Evolutionary conservation across 805 yeast species (phyloP).

Genomic region (Middelhovenomyces tepae): DNA sequence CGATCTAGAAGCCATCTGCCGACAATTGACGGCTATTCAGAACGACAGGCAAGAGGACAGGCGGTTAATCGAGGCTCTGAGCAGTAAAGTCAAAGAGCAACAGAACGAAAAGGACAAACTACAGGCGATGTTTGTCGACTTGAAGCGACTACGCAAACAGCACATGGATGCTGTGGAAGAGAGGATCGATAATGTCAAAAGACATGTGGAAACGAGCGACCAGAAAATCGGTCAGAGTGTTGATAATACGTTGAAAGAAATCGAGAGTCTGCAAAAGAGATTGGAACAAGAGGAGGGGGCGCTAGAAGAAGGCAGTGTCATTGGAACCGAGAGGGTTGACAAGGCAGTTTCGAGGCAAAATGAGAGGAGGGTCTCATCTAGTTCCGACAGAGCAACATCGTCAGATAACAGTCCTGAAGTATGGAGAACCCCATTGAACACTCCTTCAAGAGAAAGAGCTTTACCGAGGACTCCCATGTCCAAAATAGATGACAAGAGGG

Average conservation of each 20-base stretch:
- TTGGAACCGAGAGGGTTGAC: too few species aligned
- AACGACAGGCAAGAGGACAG: slow-evolving; percentile 10
- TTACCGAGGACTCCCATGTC: too few species aligned
- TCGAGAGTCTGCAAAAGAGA: slow-evolving; percentile 14
- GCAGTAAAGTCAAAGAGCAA: slow-evolving; percentile 14
- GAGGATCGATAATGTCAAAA: slow-evolving; percentile 13
- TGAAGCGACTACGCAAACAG: slow-evolving; percentile 10
- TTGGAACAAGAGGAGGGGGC: too few species aligned
- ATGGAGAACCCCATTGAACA: too few species aligned
- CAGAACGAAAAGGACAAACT: slow-evolving; percentile 9
- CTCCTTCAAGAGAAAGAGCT: too few species aligned
- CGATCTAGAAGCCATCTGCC: slow-evolving; percentile 37
- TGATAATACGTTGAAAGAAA: slow-evolving; percentile 7
- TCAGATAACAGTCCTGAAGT: too few species aligned
- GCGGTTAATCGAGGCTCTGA: slow-evolving; percentile 12
- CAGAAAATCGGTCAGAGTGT: slow-evolving; percentile 10
- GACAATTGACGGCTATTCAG: slow-evolving; percentile 9
- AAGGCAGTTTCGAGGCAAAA: too few species aligned
- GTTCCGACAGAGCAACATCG: too few species aligned
- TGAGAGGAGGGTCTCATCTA: too few species aligned
- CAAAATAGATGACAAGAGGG: too few species aligned
- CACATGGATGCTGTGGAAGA: slow-evolving; percentile 13
- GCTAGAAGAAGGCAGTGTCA: too few species aligned
- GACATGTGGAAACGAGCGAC: slow-evolving; percentile 12
- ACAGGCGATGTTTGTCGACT: slow-evolving; percentile 7